A percentile compares a stretch with the other conserved stretches of the same genome.
phyloP scores from a whole-genome alignment of 441 rosid species.

The Erodium chrysanthum region DNA sequence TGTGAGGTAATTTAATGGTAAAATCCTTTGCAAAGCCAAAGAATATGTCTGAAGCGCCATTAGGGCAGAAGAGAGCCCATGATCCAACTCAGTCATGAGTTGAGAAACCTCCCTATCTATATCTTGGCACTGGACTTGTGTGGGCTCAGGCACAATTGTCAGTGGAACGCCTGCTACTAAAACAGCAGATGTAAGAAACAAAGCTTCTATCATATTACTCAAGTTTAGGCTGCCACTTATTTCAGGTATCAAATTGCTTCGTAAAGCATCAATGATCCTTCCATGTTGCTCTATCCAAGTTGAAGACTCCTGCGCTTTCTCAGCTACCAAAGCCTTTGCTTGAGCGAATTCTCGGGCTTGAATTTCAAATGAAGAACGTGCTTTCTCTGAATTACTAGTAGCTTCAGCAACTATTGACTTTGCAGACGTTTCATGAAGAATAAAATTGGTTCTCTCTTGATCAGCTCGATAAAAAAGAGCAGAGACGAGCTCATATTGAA shows the following conservation, averaged over 20 bases:
- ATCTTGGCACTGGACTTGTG: slow-evolving; percentile 80
- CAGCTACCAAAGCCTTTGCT: slow-evolving; percentile 62
- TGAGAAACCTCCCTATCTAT: slow-evolving; percentile 81
- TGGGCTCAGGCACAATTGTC: slow-evolving; percentile 96
- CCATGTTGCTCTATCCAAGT: slow-evolving; percentile 89
- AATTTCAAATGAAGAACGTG: slow-evolving; percentile 59
- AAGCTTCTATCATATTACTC: slow-evolving; percentile 40
- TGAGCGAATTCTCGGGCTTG: slow-evolving; percentile 79
- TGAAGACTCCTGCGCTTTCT: slow-evolving; percentile 85
- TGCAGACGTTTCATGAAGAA: slow-evolving; percentile 75
- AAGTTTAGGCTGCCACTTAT: slow-evolving; percentile 40
- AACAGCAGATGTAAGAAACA: slow-evolving; percentile 88
- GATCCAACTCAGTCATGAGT: slow-evolving; percentile 61
- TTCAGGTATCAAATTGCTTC: slow-evolving; percentile 68
- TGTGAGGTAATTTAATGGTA: slow-evolving; percentile 80
- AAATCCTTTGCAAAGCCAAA: slow-evolving; percentile 71
- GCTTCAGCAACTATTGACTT: slow-evolving; percentile 86
- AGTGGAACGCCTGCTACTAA: slow-evolving; percentile 78
- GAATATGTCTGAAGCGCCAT: slow-evolving; percentile 66
- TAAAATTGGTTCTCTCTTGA: slow-evolving; percentile 73
- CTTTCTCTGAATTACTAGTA: slow-evolving; percentile 56
- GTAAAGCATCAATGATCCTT: slow-evolving; percentile 74
- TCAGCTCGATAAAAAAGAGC: slow-evolving; percentile 67
- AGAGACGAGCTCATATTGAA: slow-evolving; percentile 68
- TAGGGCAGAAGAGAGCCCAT: slow-evolving; percentile 62